These are phyloP conservation scores for Sporisorium scitamineum DNA, from an alignment of 1,284 basidiomycete genomes.

Conservation along the genomic window DNA sequence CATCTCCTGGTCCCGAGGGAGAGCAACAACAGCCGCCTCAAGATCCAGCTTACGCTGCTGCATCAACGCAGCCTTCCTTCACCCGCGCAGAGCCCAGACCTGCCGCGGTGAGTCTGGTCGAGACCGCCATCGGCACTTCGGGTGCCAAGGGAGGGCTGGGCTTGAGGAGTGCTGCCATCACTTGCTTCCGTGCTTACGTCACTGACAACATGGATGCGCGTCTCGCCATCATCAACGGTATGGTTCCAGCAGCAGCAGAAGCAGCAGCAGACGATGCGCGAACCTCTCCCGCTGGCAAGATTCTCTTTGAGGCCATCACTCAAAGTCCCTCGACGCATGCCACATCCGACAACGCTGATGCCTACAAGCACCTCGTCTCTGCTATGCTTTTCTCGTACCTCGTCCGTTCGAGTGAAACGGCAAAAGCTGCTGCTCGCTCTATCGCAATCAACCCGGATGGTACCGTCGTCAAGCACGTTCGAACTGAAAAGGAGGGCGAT, in stretches of 20 bases:
- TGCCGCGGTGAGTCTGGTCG: slow-evolving; percentile 49
- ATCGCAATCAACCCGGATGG: slow-evolving; percentile 70
- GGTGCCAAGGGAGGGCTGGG: slow-evolving; percentile 52
- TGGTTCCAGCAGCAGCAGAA: slow-evolving; percentile 51
- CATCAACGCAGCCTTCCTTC: slow-evolving; percentile 20
- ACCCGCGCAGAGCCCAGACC: slow-evolving; percentile 46
- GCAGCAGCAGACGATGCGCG: slow-evolving; percentile 49
- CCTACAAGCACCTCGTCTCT: slow-evolving; percentile 70
- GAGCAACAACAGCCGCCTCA: slow-evolving; percentile 16
- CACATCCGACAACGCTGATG: slow-evolving; percentile 67
- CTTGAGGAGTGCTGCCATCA: slow-evolving; percentile 60
- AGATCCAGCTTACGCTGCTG: slow-evolving; percentile 9
- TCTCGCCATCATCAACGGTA: slow-evolving; percentile 73
- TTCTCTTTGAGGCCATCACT: slow-evolving; percentile 72
- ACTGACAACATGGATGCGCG: slow-evolving; percentile 70
- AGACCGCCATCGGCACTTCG: slow-evolving; percentile 51
- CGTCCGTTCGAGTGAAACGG: slow-evolving; percentile 73
- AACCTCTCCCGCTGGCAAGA: slow-evolving; percentile 69
- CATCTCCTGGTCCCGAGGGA: background rate
- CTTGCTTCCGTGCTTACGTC: slow-evolving; percentile 64
- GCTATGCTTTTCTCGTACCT: slow-evolving; percentile 71
- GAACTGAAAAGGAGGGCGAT: slow-evolving; percentile 16
- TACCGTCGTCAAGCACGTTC: slow-evolving; percentile 26
- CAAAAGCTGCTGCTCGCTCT: slow-evolving; percentile 73
- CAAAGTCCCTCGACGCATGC: slow-evolving; percentile 68